Evolutionary conservation across 768 basidiomycete species (phyloP), one percentile per base, ranked within the genome.

Genomic region (Leccinum disarticulatum): DNA sequence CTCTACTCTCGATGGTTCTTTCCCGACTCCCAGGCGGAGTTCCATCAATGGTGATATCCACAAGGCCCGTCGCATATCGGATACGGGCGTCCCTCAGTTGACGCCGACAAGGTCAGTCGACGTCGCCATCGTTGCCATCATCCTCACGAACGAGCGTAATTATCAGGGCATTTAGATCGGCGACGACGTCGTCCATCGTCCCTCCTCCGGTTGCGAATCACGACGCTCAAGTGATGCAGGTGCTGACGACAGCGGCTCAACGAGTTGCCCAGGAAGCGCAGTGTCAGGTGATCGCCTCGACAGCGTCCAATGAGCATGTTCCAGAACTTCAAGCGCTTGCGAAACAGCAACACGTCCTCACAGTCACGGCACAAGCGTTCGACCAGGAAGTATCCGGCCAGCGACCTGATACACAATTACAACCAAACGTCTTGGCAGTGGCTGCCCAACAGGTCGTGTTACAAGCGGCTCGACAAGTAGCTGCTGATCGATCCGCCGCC

Each of bases 371-470:
- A 14, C 80, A 88, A 64, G 91, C 90, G 14, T 85, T 91, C 64
- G 88, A 90, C 70, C 81, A 83, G 59, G 90, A 86, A 56, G 79
- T 86, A 48, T 81, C 81, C 25, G 85, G 83, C 35, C 80, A 83
- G 48, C 67, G 73, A n/a, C 74, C 68, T 38, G 77, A 76, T n/a
- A 81, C 76, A 51, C 79, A 79, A 54, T 66, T 79, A 41, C 81
- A 83, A 55, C 74, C 74, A 73, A 86, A 68, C 73, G 83, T 67
- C 19, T 79, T 92, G 59, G 89, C 88, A 6, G 85, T 84, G 13
- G 91, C 90, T 4, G 91, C 90, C 17, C 88, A 90, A 66, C 86
- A 90, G 60, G 87, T 93, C 57, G 91, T 93, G 50, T 79, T 91
- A 35, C 86, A 90, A 67, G 91, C 91, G 28, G 91, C 82, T 15